Evolutionary conservation across 208 protist species (phyloP), one percentile per base, ranked within the genome.

Genomic region (Leishmania gerbilli): DNA sequence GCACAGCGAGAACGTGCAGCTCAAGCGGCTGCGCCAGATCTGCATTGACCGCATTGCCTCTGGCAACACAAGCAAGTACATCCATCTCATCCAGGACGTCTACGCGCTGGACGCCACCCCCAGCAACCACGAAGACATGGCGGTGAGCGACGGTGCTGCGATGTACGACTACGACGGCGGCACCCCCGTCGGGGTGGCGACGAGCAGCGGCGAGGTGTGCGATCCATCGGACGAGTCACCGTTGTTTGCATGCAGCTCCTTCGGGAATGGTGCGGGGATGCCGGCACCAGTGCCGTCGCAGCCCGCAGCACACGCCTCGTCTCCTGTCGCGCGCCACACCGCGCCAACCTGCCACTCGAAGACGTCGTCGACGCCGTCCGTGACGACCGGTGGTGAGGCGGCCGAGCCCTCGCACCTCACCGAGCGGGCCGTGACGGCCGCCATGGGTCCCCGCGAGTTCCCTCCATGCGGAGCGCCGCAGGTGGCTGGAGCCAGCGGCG

Each of bases 51-150:
- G 86, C 21, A 76, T 82, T 17, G 72, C 74, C 17, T 60, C 75
- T n/a, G 86, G 86, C 27, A 88, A 93, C 62, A 86, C 80, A 8
- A 89, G 81, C 76, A 84, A 84, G 71, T 88, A 93, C 79, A 84
- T 91, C 56, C 83, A 84, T 79, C 62, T 77, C 47, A 83, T 83
- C 27, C 76, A 85, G 40, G 86, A 91, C 55, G 58, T 86, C 45
- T 89, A 89, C 74, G 68, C 55, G n/a, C 81, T 88, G 60, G 81
- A 85, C 49, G 27, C 62, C n/a, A 58, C 79, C 9, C 62, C 74
- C 53, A 71, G 62, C 60, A 71, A 31, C 56, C 62, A 56, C 49
- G 78, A 75, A 40, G 81, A 84, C 27, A 64, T 37, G 58, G n/a
- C 49, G 67, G 49, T 37, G 47, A 45, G n/a, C 27, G 78, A 76